Percentiles rank a stretch among this genome's conserved stretches.
Conservation (phyloP, 768 basidiomycete genomes). For the Boletus reticulatus region DNA sequence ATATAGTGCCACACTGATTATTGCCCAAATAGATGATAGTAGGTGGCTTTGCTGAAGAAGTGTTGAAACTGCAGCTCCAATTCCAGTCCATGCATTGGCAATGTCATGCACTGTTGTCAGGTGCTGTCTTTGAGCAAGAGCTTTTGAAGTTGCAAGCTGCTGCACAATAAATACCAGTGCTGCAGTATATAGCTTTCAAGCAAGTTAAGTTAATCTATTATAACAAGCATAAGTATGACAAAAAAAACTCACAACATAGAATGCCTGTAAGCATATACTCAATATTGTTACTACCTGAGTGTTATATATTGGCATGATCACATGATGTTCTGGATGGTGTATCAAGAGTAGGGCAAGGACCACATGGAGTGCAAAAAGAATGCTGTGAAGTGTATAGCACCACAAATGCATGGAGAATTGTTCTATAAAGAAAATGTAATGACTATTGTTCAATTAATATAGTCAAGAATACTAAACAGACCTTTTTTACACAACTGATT, state of each 20-base stretch:
- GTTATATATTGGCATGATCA: not conserved
- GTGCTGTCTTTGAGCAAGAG: conserved; percentile 4
- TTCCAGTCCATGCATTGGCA: conserved; percentile 19
- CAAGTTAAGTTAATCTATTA: not conserved
- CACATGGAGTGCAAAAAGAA: too few relatives aligned
- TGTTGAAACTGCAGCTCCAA: conserved; percentile 17
- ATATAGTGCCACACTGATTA: conserved; percentile 14
- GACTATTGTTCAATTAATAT: not conserved
- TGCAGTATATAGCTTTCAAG: conserved; percentile 14
- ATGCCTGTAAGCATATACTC: not conserved
- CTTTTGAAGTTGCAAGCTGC: conserved; percentile 7
- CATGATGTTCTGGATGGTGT: not conserved
- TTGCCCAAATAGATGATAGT: conserved; percentile 9
- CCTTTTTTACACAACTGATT: not conserved
- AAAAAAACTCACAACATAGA: not conserved
- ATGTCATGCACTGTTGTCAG: conserved; percentile 21
- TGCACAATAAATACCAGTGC: conserved; percentile 20
- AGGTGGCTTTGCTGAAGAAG: conserved; percentile 12
- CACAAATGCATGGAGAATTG: not conserved
- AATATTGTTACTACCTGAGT: not conserved
- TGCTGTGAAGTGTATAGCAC: not conserved
- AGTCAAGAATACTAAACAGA: not conserved
- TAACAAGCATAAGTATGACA: not conserved
- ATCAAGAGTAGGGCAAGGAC: not conserved
- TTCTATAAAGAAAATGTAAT: not conserved